Base-by-base conservation (phyloP, 208 protist genomes). In the Leishmania major region DNA sequence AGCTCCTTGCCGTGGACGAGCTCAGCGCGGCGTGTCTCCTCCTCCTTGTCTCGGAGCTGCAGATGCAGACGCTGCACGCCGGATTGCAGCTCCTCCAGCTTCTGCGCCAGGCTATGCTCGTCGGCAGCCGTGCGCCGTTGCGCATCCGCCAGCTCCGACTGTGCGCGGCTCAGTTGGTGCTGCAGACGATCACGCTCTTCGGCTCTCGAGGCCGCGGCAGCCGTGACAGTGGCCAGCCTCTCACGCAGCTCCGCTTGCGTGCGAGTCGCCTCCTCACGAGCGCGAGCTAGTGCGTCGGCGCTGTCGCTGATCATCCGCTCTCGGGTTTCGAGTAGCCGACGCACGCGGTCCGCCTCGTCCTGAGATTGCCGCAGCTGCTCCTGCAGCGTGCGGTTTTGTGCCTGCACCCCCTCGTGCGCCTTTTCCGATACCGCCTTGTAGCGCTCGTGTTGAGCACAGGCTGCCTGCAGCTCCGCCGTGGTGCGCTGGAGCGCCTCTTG, bases 11-110 rank as follows among this genome's bases (percentile, higher is more conserved):
- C 72, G 76, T 96, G 88, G 35, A 87, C 78, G 11, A 91, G 40
- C 77, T 77, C 57, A 3, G 78, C 55, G 17, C 82, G 77, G 37
- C 91, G 88, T 62, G 79, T 47, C 40, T 90, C 88, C 78, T 93
- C 90, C 73, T 93, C 91, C 78, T 84, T 88, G 72, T 91, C 88
- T 31, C 87, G 87, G 25, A 94, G 83, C 82, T 90, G 86, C 77
- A 87, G 67, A 67, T 89, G 87, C 67, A 87, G 80, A 13, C 87
- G 71, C 31, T 90, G 85, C 2, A 86, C 75, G 2, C 49, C 82
- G 11, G 79, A 47, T 53, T 84, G 79, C 0, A 87, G 60, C 78
- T 90, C 89, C 51, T 92, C 89, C n/a, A 91, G 45, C 31, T 84
- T 86, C 10, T 72, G 71, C 43, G 55, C 77, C 40, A 92, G 62